Evolutionary conservation across 2,329 filamentous ascomycete genomes (phyloP), one percentile per base, ranked within the genome.

Genomic region (Macrophomina phaseolina): DNA sequence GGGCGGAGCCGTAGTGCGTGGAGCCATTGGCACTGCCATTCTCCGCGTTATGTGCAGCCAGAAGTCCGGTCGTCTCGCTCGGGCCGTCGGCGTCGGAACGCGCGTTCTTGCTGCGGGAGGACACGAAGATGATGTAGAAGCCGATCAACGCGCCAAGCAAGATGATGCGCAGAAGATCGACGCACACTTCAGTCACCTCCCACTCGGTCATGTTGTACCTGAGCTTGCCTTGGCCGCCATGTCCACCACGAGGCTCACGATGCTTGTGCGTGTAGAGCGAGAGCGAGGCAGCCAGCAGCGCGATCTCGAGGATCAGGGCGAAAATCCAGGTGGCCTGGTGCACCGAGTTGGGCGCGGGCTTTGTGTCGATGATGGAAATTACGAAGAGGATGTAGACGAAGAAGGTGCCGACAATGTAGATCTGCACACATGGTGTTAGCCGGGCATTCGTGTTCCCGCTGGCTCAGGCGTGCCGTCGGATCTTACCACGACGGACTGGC

Each of bases 301-400:
- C 81, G 30, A 90, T 72, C 78, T 99, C 95, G 69, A 93, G 85
- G 32, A 87, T 78, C n/a, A 93, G 77, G 32, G 90, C 90, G 51
- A 93, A 79, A 49, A 85, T 77, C 95, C 95, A 99, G 72, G 92
- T 89, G 55, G 90, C 80, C 66, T 94, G 86, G 79, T 97, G 93
- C 64, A 92, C 89, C 55, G 89, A 82, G 60, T 90, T 94, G 0
- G 95, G 95, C 12, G 91, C 91, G 40, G 92, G 89, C 69, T 87
- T 89, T 75, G 91, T 91, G 78, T 97, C 94, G 73, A 97, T 85
- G 67, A 98, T 86, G 36, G 93, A 93, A 74, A 97, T 90, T 71
- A 96, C 85, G 71, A 97, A 86, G 71, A 97, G 89, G 60, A 91
- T 86, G 81, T 96, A 95, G 70, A 95, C 88, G 83, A 97, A 97